Percentiles rank a stretch among this genome's conserved stretches.
Conservation (phyloP, 2,329 filamentous ascomycete genomes). For the Ceratocystis huliohia region DNA sequence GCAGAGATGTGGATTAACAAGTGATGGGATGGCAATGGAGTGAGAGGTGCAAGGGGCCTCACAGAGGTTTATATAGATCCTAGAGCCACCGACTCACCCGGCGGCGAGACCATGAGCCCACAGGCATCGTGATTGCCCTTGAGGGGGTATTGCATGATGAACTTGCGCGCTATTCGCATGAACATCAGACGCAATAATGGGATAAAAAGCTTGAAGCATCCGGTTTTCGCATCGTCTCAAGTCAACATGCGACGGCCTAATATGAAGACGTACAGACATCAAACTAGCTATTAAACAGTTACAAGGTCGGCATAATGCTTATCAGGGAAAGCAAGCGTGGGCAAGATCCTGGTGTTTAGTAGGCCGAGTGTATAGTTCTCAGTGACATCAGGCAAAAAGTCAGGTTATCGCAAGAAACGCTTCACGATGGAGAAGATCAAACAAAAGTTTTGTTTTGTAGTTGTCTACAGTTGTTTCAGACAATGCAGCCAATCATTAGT, state of each 20-base stretch:
- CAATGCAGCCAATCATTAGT: background rate
- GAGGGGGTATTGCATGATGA: too few species aligned
- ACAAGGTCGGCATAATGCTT: background rate
- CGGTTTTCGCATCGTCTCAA: background rate
- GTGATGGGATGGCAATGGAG: slow-evolving; percentile 2
- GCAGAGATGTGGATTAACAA: background rate
- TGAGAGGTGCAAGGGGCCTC: background rate
- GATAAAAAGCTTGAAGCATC: background rate
- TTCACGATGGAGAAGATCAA: slow-evolving; percentile 15
- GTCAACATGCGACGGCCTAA: background rate
- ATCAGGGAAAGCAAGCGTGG: background rate
- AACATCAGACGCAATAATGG: too few species aligned
- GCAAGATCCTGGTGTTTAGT: background rate
- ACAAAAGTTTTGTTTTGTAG: slow-evolving; percentile 13
- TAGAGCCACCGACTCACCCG: too few species aligned
- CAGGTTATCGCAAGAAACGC: background rate
- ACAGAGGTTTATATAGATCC: too few species aligned
- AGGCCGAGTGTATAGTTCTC: too few species aligned
- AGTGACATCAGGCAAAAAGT: background rate
- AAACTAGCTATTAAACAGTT: background rate
- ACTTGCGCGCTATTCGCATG: too few species aligned
- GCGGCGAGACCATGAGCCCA: too few species aligned
- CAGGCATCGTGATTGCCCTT: too few species aligned
- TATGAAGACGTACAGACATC: background rate
- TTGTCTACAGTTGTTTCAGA: background rate